Evolutionary conservation across 441 rosid species (phyloP).

Genomic region (Arabidopsis hybrid): DNA sequence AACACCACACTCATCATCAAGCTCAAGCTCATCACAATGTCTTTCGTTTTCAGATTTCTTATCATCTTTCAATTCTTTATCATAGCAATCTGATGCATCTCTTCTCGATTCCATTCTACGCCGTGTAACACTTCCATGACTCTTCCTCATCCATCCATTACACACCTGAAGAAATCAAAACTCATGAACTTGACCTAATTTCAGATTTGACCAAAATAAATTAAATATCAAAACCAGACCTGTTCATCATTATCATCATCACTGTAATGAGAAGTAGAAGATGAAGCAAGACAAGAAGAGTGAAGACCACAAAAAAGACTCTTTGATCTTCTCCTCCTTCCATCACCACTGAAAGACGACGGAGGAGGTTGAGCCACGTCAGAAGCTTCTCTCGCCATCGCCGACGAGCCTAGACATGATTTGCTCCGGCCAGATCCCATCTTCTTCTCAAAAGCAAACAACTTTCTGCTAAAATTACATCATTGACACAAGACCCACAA

Average conservation of each 20-base stretch:
- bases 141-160: constrained; percentile 45
- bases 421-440: constrained; percentile 97
- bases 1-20: constrained; percentile 59
- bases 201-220: background rate
- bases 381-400: constrained; percentile 21
- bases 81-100: constrained; percentile 54
- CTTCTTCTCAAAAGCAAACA: constrained; percentile 30
- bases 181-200: constrained; percentile 3
- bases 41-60: constrained; percentile 45
- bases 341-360: constrained; percentile 41
- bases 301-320: constrained; percentile 61
- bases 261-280: constrained; percentile 66
- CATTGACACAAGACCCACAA: constrained; percentile 35
- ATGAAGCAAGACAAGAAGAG: constrained; percentile 73
- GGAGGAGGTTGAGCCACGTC: constrained; percentile 20
- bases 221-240: constrained; percentile 42
- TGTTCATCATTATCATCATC: constrained; percentile 46
- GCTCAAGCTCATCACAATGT: constrained; percentile 51
- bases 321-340: constrained; percentile 59
- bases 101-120: constrained; percentile 40
- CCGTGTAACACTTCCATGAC: constrained; percentile 46
- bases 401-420: constrained; percentile 48
- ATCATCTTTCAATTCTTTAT: constrained; percentile 53
- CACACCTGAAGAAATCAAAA: constrained; percentile 34
- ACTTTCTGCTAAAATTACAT: constrained; percentile 39